phyloP scores from a whole-genome alignment of 2,329 filamentous ascomycete species.

The Phialocephala sp. region DNA sequence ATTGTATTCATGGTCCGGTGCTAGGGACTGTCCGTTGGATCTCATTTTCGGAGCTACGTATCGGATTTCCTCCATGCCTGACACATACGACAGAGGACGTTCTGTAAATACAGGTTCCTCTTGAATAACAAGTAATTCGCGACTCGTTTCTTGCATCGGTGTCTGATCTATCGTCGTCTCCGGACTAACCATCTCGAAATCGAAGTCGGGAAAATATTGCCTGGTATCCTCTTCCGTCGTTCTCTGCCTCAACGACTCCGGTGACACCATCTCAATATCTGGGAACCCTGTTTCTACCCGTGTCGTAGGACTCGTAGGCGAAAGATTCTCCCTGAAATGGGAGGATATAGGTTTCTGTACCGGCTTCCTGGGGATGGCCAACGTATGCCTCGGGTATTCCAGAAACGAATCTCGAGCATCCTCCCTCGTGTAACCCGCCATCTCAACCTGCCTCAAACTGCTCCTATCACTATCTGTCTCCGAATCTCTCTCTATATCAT shows the following conservation, averaged over 20 bases:
- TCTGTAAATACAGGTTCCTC: background rate
- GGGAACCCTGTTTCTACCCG: background rate
- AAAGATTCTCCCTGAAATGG: background rate
- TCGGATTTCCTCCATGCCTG: background rate
- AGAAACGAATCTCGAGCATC: background rate
- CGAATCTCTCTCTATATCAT: background rate
- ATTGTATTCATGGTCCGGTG: background rate
- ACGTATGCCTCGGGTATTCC: background rate
- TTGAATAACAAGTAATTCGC: background rate
- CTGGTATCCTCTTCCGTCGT: background rate
- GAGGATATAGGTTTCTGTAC: background rate
- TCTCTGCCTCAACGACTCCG: background rate
- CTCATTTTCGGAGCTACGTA: background rate
- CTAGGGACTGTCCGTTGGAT: background rate
- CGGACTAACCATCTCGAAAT: background rate
- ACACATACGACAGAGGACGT: background rate
- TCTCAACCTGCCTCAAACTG: background rate
- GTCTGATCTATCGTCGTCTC: background rate
- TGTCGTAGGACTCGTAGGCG: background rate
- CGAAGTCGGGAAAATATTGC: background rate
- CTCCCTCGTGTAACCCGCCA: background rate
- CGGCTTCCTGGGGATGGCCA: background rate
- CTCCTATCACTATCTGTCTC: background rate
- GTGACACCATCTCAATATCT: conserved; percentile 1
- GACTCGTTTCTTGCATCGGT: background rate